Evolutionary conservation across 164 flowering plant genomes (phyloP).

Genomic region (Paratinospora sagittata): DNA sequence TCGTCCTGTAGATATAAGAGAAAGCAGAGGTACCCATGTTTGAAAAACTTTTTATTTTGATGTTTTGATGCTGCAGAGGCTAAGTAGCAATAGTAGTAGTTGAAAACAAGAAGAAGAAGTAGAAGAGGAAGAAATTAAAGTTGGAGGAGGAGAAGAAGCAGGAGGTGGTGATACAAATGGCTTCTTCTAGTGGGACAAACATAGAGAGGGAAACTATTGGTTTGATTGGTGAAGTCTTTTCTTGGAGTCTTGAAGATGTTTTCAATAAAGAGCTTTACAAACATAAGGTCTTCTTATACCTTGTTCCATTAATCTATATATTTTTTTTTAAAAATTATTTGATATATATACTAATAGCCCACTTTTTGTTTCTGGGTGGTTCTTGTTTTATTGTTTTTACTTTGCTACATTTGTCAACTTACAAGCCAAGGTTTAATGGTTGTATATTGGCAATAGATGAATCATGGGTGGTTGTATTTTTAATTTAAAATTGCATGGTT

Average conservation of each 20-base stretch:
- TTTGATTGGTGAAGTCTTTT: constrained; percentile 10
- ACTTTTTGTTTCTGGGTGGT: background rate
- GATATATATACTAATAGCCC: background rate
- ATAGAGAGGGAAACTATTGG: background rate
- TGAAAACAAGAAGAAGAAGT: too few species aligned
- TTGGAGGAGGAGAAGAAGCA: background rate
- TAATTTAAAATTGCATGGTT: too few species aligned
- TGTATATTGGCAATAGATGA: too few species aligned
- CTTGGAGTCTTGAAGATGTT: constrained; percentile 20
- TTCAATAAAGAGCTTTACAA: constrained; percentile 16
- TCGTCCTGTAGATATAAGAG: background rate
- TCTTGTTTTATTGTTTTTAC: background rate
- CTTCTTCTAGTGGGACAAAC: constrained; percentile 4
- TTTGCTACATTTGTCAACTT: background rate
- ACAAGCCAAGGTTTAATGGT: background rate
- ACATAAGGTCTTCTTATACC: constrained; percentile 5
- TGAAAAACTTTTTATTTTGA: background rate
- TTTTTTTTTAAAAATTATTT: background rate
- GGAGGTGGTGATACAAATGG: background rate
- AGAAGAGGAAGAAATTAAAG: too few species aligned
- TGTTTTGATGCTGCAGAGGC: background rate
- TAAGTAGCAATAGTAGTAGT: too few species aligned
- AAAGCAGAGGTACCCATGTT: background rate
- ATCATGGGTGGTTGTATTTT: too few species aligned
- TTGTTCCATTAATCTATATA: background rate